Evolutionary conservation across 1,284 basidiomycete genomes (phyloP).

Genomic region (Boletus mariae): DNA sequence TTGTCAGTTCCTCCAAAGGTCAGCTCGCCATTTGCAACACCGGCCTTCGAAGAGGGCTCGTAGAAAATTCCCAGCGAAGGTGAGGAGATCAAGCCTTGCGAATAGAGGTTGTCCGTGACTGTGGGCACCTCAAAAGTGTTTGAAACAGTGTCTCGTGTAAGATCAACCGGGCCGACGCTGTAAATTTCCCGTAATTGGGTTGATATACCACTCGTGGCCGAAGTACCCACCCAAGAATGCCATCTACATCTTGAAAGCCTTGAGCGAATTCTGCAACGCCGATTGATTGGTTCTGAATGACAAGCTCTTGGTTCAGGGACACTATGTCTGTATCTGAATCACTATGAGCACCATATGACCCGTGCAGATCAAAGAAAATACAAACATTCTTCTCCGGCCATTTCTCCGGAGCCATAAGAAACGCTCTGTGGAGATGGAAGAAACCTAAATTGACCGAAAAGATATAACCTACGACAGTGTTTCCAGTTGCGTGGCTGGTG

Average conservation of each 20-base stretch:
- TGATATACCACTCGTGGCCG: not conserved
- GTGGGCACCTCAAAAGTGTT: slow-evolving; percentile 30
- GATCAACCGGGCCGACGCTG: slow-evolving; percentile 40
- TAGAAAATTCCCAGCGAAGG: slow-evolving; percentile 36
- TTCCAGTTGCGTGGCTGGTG: slow-evolving; percentile 34
- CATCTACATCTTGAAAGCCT: slow-evolving; percentile 40
- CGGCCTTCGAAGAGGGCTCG: slow-evolving; percentile 29
- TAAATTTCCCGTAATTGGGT: not conserved
- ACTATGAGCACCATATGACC: not conserved
- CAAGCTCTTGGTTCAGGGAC: slow-evolving; percentile 28
- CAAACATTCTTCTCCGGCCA: slow-evolving; percentile 35
- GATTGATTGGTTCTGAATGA: slow-evolving; percentile 40
- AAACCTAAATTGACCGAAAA: not conserved
- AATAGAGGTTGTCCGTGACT: slow-evolving; percentile 29
- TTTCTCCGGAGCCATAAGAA: slow-evolving; percentile 46
- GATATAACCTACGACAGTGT: not conserved
- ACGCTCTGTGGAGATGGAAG: slow-evolving; percentile 34
- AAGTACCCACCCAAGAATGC: slow-evolving; percentile 37
- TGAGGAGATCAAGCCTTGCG: slow-evolving; percentile 24
- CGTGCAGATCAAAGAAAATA: not conserved
- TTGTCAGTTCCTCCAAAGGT: slow-evolving; percentile 75
- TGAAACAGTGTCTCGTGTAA: slow-evolving; percentile 34
- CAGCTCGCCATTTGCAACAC: slow-evolving; percentile 57
- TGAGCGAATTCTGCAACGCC: slow-evolving; percentile 37
- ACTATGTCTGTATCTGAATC: slow-evolving; percentile 36